phyloP scores from a whole-genome alignment of 768 basidiomycete species.

The Phlebiopsis gigantea region DNA sequence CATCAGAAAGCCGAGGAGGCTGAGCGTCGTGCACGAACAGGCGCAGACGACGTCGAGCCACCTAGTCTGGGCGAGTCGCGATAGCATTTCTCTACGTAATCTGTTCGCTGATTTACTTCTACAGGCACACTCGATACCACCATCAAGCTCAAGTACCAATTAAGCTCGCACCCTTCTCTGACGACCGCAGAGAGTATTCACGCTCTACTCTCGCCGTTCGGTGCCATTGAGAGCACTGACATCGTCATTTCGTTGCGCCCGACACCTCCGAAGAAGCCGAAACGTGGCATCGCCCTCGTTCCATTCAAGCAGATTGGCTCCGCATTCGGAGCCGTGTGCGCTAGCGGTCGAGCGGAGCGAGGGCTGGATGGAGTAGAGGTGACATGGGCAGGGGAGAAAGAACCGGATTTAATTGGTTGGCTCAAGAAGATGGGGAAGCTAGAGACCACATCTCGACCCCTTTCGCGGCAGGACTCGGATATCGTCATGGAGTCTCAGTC shows the following conservation, averaged over 20 bases:
- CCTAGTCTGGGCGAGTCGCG: constrained; percentile 44
- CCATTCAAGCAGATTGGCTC: constrained; percentile 73
- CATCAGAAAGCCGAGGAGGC: constrained; percentile 39
- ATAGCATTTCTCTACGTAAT: background rate
- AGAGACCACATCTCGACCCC: background rate
- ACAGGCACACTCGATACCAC: constrained; percentile 68
- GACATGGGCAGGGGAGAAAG: constrained; percentile 67
- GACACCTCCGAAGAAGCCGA: constrained; percentile 49
- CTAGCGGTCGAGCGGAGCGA: constrained; percentile 43
- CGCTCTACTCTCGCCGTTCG: constrained; percentile 53
- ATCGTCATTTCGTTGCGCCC: constrained; percentile 67
- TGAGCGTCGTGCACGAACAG: constrained; percentile 27
- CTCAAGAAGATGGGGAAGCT: constrained; percentile 66
- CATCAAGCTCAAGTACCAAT: constrained; percentile 62
- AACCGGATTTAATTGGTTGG: constrained; percentile 70
- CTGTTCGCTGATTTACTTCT: background rate
- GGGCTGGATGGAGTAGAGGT: constrained; percentile 62
- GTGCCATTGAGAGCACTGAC: constrained; percentile 53
- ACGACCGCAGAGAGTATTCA: constrained; percentile 45
- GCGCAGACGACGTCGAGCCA: constrained; percentile 42
- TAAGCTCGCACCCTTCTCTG: constrained; percentile 54
- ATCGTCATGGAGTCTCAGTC: constrained; percentile 1
- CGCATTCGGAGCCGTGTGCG: constrained; percentile 73
- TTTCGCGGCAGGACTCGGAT: background rate
- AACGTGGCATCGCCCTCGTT: constrained; percentile 64